phyloP scores from a whole-genome alignment of 1,284 basidiomycete genomes.

The Schizophyllum amplum region DNA sequence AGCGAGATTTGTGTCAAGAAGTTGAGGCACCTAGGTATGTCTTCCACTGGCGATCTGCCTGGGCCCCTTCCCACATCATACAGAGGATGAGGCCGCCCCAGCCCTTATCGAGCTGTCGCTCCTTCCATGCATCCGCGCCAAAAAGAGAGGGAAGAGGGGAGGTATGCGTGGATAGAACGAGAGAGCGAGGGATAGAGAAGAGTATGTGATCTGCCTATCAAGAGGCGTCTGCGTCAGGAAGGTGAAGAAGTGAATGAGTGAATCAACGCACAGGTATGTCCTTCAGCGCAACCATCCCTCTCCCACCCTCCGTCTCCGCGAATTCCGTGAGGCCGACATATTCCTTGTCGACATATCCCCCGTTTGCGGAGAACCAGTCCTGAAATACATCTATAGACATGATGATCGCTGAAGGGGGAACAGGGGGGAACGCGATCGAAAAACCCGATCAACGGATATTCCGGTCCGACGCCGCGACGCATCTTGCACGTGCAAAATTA shows the following conservation, averaged over 20 bases:
- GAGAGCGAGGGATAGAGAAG: conserved; percentile 75
- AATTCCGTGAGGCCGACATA: conserved; percentile 43
- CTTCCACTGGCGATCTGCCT: conserved; percentile 55
- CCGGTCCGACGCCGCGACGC: no score
- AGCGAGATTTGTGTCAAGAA: no score
- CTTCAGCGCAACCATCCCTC: conserved; percentile 63
- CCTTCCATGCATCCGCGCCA: conserved; percentile 55
- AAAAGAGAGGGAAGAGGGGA: conserved; percentile 56
- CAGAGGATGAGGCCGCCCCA: conserved; percentile 88
- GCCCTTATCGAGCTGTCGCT: conserved; percentile 50
- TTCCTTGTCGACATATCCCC: conserved; percentile 33
- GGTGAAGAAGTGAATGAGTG: not conserved
- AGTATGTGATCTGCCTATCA: conserved; percentile 62
- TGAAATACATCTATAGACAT: conserved; percentile 22
- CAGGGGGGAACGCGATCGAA: conserved; percentile 17
- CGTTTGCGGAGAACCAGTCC: conserved; percentile 33
- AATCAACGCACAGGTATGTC: conserved; percentile 56
- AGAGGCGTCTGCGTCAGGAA: not conserved
- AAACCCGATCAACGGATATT: not conserved
- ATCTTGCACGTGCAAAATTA: not conserved
- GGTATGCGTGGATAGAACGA: conserved; percentile 78
- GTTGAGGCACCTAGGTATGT: conserved; percentile 64
- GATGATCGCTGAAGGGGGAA: not conserved
- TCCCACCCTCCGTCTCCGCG: conserved; percentile 46
- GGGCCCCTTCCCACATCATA: conserved; percentile 89